A percentile compares a stretch with the other conserved stretches of the same genome.
Conservation (phyloP, 352 stramenopile genomes). For the Plasmopara halstedii region DNA sequence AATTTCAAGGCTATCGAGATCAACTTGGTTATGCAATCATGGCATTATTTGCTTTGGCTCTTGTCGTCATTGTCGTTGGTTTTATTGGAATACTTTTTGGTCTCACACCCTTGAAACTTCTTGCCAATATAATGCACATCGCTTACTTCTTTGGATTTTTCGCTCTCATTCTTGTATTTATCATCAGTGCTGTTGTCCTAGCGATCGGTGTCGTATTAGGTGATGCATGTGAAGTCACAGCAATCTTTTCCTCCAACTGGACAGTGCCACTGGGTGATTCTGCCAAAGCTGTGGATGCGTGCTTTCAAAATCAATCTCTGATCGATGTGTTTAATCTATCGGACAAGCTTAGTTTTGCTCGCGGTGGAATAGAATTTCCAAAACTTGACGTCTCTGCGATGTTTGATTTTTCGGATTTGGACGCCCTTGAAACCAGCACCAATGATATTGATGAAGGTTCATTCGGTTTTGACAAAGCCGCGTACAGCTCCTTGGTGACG, state of each 20-base stretch:
- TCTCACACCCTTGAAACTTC: constrained; percentile 43
- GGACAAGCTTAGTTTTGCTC: constrained; percentile 47
- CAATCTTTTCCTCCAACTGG: constrained; percentile 46
- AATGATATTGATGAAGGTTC: constrained; percentile 9
- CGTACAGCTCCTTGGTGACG: constrained; percentile 3
- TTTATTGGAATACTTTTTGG: constrained; percentile 64
- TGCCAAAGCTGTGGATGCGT: constrained; percentile 46
- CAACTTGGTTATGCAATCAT: constrained; percentile 36
- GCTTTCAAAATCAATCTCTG: constrained; percentile 54
- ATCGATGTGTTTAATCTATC: constrained; percentile 53
- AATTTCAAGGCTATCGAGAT: constrained; percentile 38
- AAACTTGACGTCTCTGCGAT: constrained; percentile 21
- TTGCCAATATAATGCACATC: constrained; percentile 69
- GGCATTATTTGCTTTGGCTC: constrained; percentile 41
- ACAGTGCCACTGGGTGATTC: constrained; percentile 39
- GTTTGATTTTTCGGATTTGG: constrained; percentile 40
- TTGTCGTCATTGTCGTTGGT: constrained; percentile 45
- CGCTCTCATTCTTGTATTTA: constrained; percentile 50
- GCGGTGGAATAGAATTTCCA: constrained; percentile 48
- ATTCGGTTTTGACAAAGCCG: constrained; percentile 19
- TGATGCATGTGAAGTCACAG: constrained; percentile 50
- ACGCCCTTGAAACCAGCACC: constrained; percentile 26
- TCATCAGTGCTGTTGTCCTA: constrained; percentile 48
- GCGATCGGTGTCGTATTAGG: constrained; percentile 47
- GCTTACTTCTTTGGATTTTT: constrained; percentile 67